Conservation (phyloP, 306 rosid species). For the Medicago truncatula region DNA sequence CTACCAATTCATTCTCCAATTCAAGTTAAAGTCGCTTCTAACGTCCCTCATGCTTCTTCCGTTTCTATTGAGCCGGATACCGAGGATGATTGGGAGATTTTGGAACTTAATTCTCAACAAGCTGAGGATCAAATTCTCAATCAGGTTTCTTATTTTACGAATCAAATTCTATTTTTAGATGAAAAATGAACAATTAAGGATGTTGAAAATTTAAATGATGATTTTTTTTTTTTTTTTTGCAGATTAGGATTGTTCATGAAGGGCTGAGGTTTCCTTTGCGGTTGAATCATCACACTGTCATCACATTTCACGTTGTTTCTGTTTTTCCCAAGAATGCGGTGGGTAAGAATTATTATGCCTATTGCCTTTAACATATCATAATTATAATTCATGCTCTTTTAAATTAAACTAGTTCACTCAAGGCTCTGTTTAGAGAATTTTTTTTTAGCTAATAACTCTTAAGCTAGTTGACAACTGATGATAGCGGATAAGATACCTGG, state of each 20-base stretch:
- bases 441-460: too few relatives aligned
- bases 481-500: too few relatives aligned
- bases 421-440: not conserved
- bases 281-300: slow-evolving; percentile 78
- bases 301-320: slow-evolving; percentile 75
- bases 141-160: slow-evolving; percentile 58
- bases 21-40: slow-evolving; percentile 69
- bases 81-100: slow-evolving; percentile 96
- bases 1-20: slow-evolving; percentile 60
- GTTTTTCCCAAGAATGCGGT: slow-evolving; percentile 82
- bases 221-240: too few relatives aligned
- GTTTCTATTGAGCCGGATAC: slow-evolving; percentile 73
- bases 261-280: slow-evolving; percentile 93
- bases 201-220: too few relatives aligned
- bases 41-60: slow-evolving; percentile 67
- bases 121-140: slow-evolving; percentile 80
- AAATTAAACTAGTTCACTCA: not conserved
- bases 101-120: slow-evolving; percentile 84
- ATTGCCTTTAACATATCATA: slow-evolving; percentile 28
- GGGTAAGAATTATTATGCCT: slow-evolving; percentile 74
- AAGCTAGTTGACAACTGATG: too few relatives aligned
- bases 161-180: not conserved
- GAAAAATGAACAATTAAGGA: slow-evolving; percentile 1
- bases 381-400: slow-evolving; percentile 16
- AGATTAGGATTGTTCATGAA: slow-evolving; percentile 89